phyloP scores from a whole-genome alignment of 139 green algal species.

The Trebouxia sp. region DNA sequence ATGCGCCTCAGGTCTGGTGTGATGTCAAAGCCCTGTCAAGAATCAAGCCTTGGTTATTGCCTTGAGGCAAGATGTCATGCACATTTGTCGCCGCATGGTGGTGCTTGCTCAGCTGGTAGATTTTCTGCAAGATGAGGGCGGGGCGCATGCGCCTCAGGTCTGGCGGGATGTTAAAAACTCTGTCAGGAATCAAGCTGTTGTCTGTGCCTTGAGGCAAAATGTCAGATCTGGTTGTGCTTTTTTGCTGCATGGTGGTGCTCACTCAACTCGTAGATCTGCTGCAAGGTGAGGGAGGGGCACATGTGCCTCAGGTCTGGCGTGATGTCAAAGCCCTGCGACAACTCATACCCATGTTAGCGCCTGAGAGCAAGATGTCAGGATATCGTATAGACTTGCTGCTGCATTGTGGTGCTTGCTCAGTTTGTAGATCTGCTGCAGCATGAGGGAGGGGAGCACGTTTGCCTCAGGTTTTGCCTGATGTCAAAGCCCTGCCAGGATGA shows the following conservation, averaged over 20 bases:
- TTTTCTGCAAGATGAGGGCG: constrained; percentile 50
- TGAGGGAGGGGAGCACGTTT: constrained; percentile 47
- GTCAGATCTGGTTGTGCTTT: too few species aligned
- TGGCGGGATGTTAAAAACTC: constrained; percentile 44
- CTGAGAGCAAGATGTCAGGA: too few species aligned
- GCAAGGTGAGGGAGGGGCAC: constrained; percentile 48
- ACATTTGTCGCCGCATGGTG: constrained; percentile 34
- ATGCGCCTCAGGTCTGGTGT: constrained; percentile 39
- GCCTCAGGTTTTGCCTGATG: constrained; percentile 43
- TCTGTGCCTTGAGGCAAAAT: too few species aligned
- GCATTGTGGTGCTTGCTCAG: constrained; percentile 64
- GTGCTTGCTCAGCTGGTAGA: constrained; percentile 57
- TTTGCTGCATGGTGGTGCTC: constrained; percentile 54
- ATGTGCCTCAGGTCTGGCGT: constrained; percentile 36
- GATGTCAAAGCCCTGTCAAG: constrained; percentile 58
- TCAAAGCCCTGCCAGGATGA: constrained; percentile 54
- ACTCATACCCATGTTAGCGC: too few species aligned
- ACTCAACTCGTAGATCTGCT: constrained; percentile 56
- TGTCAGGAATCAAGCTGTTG: too few species aligned
- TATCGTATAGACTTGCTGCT: too few species aligned
- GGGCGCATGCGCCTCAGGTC: constrained; percentile 43
- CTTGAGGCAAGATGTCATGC: too few species aligned
- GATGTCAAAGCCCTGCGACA: constrained; percentile 48
- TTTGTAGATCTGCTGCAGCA: constrained; percentile 58
- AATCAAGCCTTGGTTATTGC: too few species aligned